Percentiles rank a stretch among this genome's conserved stretches.
phyloP scores from a whole-genome alignment of 1,284 basidiomycete genomes.

The Apiotrichum gamsii region DNA sequence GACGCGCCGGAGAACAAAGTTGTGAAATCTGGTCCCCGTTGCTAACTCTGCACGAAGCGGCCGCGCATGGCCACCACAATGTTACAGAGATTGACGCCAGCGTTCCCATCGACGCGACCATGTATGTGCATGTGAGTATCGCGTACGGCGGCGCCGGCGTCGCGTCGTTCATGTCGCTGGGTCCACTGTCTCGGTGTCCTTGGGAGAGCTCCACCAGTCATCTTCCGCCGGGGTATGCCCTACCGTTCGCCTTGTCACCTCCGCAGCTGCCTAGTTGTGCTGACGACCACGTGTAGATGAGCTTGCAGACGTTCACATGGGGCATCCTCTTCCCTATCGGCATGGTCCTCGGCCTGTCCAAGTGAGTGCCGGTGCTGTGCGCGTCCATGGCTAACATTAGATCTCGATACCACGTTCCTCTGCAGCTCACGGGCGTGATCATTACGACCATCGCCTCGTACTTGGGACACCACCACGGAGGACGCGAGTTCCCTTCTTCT shows the following conservation, averaged over 20 bases:
- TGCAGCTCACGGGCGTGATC: slow-evolving; percentile 65
- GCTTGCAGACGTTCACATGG: slow-evolving; percentile 69
- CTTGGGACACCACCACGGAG: slow-evolving; percentile 73
- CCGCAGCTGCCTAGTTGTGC: too few species aligned
- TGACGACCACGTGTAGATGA: slow-evolving; percentile 50
- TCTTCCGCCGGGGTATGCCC: too few species aligned
- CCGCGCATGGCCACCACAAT: slow-evolving; percentile 52
- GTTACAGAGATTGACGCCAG: slow-evolving; percentile 61
- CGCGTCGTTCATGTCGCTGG: too few species aligned
- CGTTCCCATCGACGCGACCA: slow-evolving; percentile 66
- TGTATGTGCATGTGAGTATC: slow-evolving; percentile 61
- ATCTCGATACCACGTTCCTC: slow-evolving; percentile 72
- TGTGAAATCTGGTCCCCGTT: too few species aligned
- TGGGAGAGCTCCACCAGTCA: too few species aligned
- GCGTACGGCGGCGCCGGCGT: background rate
- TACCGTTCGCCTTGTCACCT: too few species aligned
- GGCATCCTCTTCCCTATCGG: slow-evolving; percentile 75
- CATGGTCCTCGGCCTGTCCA: slow-evolving; percentile 75
- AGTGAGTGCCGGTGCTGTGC: slow-evolving; percentile 48
- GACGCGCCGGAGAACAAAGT: too few species aligned
- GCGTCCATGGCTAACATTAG: slow-evolving; percentile 23
- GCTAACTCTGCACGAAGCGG: slow-evolving; percentile 15
- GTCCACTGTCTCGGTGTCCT: too few species aligned
- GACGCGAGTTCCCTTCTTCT: slow-evolving; percentile 63
- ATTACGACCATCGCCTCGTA: slow-evolving; percentile 66